Conservation (phyloP, 2,329 filamentous ascomycete species). For the Colletotrichum sp. region DNA sequence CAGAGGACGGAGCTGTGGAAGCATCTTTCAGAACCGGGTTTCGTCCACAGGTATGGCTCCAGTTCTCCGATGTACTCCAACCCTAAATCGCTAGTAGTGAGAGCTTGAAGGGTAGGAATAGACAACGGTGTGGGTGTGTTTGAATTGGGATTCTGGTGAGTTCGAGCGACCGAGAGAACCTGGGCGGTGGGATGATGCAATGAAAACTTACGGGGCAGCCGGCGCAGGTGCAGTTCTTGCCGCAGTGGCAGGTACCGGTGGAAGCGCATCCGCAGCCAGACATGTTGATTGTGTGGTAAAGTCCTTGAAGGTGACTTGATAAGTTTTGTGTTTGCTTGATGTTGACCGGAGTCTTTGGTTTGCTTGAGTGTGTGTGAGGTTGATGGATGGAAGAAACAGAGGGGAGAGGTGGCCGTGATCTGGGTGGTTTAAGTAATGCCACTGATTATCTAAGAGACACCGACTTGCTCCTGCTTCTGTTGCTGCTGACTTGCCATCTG, state of each 20-base stretch:
- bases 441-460: constrained; percentile 13
- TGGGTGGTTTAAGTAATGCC: background rate
- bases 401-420: background rate
- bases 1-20: fast-evolving
- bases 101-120: background rate
- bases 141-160: fast-evolving
- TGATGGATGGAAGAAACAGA: background rate
- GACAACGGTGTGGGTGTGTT: fast-evolving
- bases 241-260: constrained; percentile 35
- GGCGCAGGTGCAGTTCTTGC: no score
- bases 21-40: background rate
- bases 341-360: background rate
- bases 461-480: background rate
- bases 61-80: background rate
- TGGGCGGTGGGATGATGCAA: background rate
- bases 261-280: constrained; percentile 46
- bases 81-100: fast-evolving
- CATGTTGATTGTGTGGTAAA: constrained; percentile 36
- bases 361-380: background rate
- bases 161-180: background rate
- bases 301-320: background rate
- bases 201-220: no score
- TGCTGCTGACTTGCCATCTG: background rate
- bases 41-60: background rate
- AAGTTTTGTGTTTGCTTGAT: background rate